phyloP scores from a whole-genome alignment of 495 filamentous ascomycete genomes.

The Aspergillus saccharolyticus region DNA sequence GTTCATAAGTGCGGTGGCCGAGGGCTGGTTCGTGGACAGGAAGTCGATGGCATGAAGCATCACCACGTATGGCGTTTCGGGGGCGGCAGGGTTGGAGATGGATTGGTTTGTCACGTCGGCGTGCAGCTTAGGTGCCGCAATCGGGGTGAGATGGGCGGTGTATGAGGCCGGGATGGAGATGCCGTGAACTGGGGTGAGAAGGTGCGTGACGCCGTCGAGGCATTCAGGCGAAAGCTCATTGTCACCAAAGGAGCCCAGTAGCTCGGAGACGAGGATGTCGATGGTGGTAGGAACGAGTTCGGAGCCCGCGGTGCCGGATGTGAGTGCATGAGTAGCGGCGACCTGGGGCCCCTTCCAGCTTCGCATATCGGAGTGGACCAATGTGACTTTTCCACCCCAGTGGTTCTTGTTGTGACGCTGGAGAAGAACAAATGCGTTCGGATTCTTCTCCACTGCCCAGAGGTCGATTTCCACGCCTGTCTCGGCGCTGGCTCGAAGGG shows the following conservation, averaged over 20 bases:
- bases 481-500: constrained; percentile 68
- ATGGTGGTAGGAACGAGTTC: constrained; percentile 53
- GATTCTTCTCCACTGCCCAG: constrained; percentile 97
- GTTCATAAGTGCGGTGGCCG: constrained; percentile 12
- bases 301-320: background rate
- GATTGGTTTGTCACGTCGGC: constrained; percentile 65
- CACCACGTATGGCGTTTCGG: constrained; percentile 85
- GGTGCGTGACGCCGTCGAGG: constrained; percentile 81
- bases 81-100: constrained; percentile 59
- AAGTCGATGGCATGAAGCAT: constrained; percentile 86
- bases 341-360: constrained; percentile 72
- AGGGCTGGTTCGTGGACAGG: constrained; percentile 47
- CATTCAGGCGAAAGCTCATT: constrained; percentile 91
- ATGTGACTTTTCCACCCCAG: constrained; percentile 70
- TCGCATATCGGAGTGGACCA: constrained; percentile 97
- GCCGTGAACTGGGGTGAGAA: constrained; percentile 70
- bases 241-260: constrained; percentile 88
- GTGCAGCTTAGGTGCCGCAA: constrained; percentile 82
- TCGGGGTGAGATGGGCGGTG: constrained; percentile 83
- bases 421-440: constrained; percentile 90
- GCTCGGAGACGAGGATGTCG: constrained; percentile 90
- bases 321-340: constrained; percentile 3
- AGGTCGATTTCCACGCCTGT: constrained; percentile 74
- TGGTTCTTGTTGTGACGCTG: constrained; percentile 72
- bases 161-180: constrained; percentile 93